phyloP scores from a whole-genome alignment of 352 stramenopile species.

The Phytophthora foliorum region DNA sequence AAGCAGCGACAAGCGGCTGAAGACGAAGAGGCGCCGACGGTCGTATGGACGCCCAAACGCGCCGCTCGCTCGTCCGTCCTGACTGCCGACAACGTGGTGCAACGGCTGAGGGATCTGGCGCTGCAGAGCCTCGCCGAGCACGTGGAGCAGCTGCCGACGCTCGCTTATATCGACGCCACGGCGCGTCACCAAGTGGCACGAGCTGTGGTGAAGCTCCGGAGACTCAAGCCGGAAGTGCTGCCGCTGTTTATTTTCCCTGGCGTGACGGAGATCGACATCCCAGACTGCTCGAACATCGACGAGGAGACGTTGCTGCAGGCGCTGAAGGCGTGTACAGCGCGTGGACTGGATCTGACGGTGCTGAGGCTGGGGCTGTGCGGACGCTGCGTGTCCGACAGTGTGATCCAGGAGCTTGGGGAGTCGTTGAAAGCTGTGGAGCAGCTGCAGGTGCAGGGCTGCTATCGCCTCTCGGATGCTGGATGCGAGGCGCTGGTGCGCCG shows the following conservation, averaged over 20 bases:
- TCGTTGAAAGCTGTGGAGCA: slow-evolving; percentile 72
- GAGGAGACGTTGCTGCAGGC: slow-evolving; percentile 65
- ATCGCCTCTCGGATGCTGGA: slow-evolving; percentile 76
- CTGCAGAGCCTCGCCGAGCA: slow-evolving; percentile 66
- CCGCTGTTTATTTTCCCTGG: slow-evolving; percentile 86
- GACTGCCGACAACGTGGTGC: slow-evolving; percentile 57
- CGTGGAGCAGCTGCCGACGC: slow-evolving; percentile 72
- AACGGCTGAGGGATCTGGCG: slow-evolving; percentile 62
- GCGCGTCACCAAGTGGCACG: slow-evolving; percentile 69
- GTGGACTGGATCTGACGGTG: slow-evolving; percentile 58
- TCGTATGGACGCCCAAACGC: slow-evolving; percentile 64
- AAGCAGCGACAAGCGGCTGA: slow-evolving; percentile 53
- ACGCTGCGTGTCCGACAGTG: slow-evolving; percentile 78
- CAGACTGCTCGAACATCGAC: slow-evolving; percentile 86
- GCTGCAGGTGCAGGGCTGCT: slow-evolving; percentile 78
- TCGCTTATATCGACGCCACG: slow-evolving; percentile 76
- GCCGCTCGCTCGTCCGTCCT: slow-evolving; percentile 58
- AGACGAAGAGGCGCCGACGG: slow-evolving; percentile 21
- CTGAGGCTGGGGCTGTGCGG: slow-evolving; percentile 79
- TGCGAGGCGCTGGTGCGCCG: slow-evolving; percentile 72
- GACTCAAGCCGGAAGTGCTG: slow-evolving; percentile 75
- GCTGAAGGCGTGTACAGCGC: slow-evolving; percentile 59
- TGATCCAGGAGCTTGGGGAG: slow-evolving; percentile 78
- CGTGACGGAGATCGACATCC: slow-evolving; percentile 84
- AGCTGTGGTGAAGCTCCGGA: slow-evolving; percentile 62